phyloP scores from a whole-genome alignment of 371 early-diverging fungal genomes.

The Saksenaea oblongispora region DNA sequence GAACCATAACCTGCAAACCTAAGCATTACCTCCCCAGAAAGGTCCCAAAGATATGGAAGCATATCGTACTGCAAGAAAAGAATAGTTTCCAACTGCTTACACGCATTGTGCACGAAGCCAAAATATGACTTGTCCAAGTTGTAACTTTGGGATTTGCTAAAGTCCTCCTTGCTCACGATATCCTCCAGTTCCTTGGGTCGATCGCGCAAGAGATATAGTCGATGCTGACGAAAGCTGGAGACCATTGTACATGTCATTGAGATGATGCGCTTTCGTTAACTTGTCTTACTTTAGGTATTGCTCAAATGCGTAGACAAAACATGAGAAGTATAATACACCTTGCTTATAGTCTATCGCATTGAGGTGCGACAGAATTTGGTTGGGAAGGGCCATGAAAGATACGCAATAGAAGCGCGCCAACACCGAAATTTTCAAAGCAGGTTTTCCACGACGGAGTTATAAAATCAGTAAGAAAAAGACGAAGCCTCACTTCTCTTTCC shows the following conservation, averaged over 20 bases:
- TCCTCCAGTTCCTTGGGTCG: constrained; percentile 66
- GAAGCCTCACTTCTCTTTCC: no score
- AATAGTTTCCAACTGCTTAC: constrained; percentile 66
- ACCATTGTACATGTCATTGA: background rate
- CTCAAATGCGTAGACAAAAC: constrained; percentile 65
- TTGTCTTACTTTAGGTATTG: constrained; percentile 64
- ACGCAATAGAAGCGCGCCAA: background rate
- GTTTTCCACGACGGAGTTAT: background rate
- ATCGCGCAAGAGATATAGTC: constrained; percentile 63
- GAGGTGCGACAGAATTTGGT: constrained; percentile 18
- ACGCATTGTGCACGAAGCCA: constrained; percentile 64
- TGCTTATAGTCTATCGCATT: constrained; percentile 68
- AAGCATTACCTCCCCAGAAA: constrained; percentile 56
- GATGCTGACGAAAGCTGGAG: constrained; percentile 72
- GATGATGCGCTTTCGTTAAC: background rate
- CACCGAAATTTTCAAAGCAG: background rate
- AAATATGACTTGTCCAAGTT: constrained; percentile 87
- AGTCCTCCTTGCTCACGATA: constrained; percentile 73
- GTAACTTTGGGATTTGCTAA: constrained; percentile 84
- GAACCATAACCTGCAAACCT: constrained; percentile 58
- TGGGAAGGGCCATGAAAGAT: background rate
- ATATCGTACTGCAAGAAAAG: constrained; percentile 68
- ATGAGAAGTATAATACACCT: constrained; percentile 70
- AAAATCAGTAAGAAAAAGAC: no score
- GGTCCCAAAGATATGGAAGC: constrained; percentile 77